Evolutionary conservation across 2,329 filamentous ascomycete species (phyloP), one percentile per base, ranked within the genome.

Genomic region (Acrodontium crateriforme): DNA sequence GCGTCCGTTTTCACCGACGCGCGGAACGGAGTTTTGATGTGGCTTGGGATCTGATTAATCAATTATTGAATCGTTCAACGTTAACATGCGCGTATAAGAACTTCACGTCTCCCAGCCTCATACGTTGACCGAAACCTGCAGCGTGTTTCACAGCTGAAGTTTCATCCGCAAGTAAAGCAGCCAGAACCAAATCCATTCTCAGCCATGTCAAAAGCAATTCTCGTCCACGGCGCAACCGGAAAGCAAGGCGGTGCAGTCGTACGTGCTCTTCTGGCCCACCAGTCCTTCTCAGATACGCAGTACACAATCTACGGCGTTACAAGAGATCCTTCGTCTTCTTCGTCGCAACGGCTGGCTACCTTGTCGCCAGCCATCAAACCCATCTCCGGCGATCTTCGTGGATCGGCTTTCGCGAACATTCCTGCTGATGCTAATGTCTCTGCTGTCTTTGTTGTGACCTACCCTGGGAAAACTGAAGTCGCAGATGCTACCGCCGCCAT

Each of bases 271-370:
- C 37, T 39, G 24, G 40, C 37, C 36, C 45, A 46, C 27, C 37
- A 50, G 32, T 36, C 46, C 11, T 60, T 67, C 33, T n/a, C n/a
- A n/a, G n/a, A n/a, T n/a, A n/a, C n/a, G n/a, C n/a, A n/a, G n/a
- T n/a, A n/a, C n/a, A 54, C 64, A 10, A 68, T 74, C 22, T 55
- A 71, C 7, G 71, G 69, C 6, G 54, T 73, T 14, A 74, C 69
- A 3, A 61, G 71, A 31, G 57, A 72, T 37, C 39, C 59, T 1
- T 44, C 53, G 18, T 68, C 66, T 0, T 28, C 49, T 3, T 58
- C 58, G 2, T 65, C 69, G 2, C 56, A 69, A 41, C 58, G 53
- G 13, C 59, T 71, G 7, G 40, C 49, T 4, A 30, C 52, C 6
- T 53, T 60, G 36, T 63, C 59, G 0, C 28, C 53, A 9, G 62